Conservation (phyloP, 257 asterid genomes). For the Solanum dulcamara region DNA sequence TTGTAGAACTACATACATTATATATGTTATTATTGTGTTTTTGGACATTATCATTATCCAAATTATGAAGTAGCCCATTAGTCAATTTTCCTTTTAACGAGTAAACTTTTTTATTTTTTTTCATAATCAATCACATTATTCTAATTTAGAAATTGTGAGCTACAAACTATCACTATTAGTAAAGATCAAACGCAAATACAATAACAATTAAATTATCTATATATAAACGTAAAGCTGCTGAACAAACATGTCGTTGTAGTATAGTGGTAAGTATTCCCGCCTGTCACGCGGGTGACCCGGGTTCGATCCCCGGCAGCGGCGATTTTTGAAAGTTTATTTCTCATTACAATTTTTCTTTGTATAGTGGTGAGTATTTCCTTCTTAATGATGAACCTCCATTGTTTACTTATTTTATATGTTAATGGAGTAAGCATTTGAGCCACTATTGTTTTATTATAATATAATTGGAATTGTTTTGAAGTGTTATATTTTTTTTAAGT, state of each 20-base stretch:
- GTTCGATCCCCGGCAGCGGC: constrained; percentile 66
- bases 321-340: too few species aligned
- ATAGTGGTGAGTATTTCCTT: not conserved
- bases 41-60: not conserved
- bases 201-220: too few species aligned
- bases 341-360: too few species aligned
- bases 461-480: not conserved
- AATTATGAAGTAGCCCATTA: not conserved
- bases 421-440: not conserved
- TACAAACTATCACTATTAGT: not conserved
- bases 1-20: too few species aligned
- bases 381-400: not conserved
- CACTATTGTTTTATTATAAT: not conserved
- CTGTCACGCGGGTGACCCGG: constrained; percentile 65
- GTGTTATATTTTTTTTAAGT: not conserved
- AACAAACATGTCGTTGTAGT: not conserved
- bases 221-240: too few species aligned
- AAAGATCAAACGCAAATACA: not conserved
- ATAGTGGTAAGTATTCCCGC: constrained; percentile 24
- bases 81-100: not conserved
- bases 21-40: too few species aligned
- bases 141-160: not conserved
- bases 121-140: not conserved
- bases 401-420: not conserved
- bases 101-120: not conserved